Evolutionary conservation across 2,329 filamentous ascomycete species (phyloP).

Genomic region (Pseudocercospora vitis): DNA sequence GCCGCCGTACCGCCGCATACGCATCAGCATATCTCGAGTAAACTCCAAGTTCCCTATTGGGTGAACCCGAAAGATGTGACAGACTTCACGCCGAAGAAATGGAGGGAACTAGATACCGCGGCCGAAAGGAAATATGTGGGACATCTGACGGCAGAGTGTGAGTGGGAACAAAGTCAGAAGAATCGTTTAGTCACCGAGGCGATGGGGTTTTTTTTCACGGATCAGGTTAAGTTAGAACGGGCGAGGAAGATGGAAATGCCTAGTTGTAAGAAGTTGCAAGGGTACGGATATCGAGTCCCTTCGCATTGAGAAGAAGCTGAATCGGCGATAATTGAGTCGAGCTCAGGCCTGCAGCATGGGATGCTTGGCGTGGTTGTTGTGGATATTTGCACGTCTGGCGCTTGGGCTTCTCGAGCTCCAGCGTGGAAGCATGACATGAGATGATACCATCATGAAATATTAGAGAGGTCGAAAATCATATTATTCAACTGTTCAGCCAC

Average conservation of each 20-base stretch:
- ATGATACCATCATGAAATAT: too few species aligned
- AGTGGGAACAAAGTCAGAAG: constrained; percentile 66
- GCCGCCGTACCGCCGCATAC: constrained; percentile 69
- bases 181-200: constrained; percentile 72
- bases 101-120: constrained; percentile 70
- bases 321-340: too few species aligned
- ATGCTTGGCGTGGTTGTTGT: too few species aligned
- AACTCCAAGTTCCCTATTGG: constrained; percentile 77
- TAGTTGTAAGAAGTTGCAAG: constrained; percentile 58
- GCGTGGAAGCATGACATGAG: too few species aligned
- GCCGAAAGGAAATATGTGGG: constrained; percentile 75
- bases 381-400: too few species aligned
- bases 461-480: too few species aligned
- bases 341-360: too few species aligned
- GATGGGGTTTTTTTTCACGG: constrained; percentile 82
- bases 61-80: constrained; percentile 76
- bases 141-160: constrained; percentile 68
- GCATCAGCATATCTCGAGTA: constrained; percentile 67
- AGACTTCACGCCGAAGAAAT: constrained; percentile 66
- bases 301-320: constrained; percentile 15
- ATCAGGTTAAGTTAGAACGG: constrained; percentile 73
- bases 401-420: too few species aligned
- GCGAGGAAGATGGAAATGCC: constrained; percentile 64
- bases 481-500: too few species aligned
- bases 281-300: constrained; percentile 44